Conservation (phyloP, 2,329 filamentous ascomycete species). For the Colletotrichum sojae region DNA sequence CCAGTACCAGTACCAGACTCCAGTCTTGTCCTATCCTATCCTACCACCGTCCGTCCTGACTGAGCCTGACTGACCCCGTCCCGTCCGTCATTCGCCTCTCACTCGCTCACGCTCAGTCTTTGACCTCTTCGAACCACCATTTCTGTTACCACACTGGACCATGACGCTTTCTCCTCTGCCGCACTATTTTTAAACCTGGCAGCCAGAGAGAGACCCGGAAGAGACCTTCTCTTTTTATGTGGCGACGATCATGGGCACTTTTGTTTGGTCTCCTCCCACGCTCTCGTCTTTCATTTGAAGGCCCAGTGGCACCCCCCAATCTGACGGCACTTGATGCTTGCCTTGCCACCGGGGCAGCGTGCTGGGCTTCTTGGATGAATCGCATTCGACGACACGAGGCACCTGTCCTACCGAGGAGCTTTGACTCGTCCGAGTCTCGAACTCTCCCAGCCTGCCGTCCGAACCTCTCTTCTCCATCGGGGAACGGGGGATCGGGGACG, state of each 20-base stretch:
- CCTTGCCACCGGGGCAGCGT: conserved; percentile 49
- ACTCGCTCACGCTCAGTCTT: conserved; percentile 37
- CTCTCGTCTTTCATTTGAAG: conserved; percentile 51
- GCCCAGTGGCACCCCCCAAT: conserved; percentile 41
- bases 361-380: conserved; percentile 41
- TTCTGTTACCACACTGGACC: conserved; percentile 35
- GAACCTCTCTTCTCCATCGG: conserved; percentile 49
- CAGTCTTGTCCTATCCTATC: too few species aligned
- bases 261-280: conserved; percentile 50
- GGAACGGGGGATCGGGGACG: conserved; percentile 48
- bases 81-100: conserved; percentile 18
- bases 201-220: conserved; percentile 11
- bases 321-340: conserved; percentile 44
- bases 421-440: conserved; percentile 56
- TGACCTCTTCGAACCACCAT: conserved; percentile 34
- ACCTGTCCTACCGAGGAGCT: conserved; percentile 54
- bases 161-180: conserved; percentile 42
- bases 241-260: conserved; percentile 54
- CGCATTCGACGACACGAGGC: conserved; percentile 41
- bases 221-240: conserved; percentile 45
- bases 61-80: background rate
- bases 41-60: conserved; percentile 5
- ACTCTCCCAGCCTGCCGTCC: conserved; percentile 52
- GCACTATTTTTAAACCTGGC: conserved; percentile 42
- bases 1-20: conserved; percentile 1